Conservation (phyloP, 1,284 basidiomycete species). For the Ceratobasidium sp. region DNA sequence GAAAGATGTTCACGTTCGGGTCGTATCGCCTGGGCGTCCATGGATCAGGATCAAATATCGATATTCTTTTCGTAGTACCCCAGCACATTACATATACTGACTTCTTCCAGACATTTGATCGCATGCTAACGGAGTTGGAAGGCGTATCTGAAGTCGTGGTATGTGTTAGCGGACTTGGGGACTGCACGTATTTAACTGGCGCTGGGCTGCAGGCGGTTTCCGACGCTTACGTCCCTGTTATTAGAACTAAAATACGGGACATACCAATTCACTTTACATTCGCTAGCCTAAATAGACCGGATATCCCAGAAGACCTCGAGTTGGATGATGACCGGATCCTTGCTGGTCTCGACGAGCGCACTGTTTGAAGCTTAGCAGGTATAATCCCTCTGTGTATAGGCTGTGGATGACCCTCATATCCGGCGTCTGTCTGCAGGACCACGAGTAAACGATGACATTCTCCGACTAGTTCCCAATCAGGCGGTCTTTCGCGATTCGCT, state of each 20-base stretch:
- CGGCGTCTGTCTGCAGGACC: too few species aligned
- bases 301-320: constrained; percentile 90
- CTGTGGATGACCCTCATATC: constrained; percentile 33
- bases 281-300: constrained; percentile 81
- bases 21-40: too few species aligned
- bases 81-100: constrained; percentile 95
- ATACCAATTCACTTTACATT: constrained; percentile 95
- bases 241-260: constrained; percentile 89
- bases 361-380: constrained; percentile 94
- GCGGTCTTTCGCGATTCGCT: constrained; percentile 93
- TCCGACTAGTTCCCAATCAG: constrained; percentile 96
- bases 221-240: constrained; percentile 94
- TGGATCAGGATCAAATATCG: constrained; percentile 96
- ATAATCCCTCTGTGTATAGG: constrained; percentile 47
- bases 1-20: constrained; percentile 99
- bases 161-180: constrained; percentile 49
- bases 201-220: constrained; percentile 75
- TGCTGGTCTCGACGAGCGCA: constrained; percentile 92
- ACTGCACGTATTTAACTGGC: background rate
- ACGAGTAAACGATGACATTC: constrained; percentile 96
- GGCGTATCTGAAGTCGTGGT: too few species aligned
- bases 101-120: constrained; percentile 92
- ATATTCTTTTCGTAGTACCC: constrained; percentile 96
- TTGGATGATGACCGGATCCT: constrained; percentile 91
- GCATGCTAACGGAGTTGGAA: constrained; percentile 85